Base-by-base conservation (phyloP, 306 rosid genomes). In the Quercus gilva region DNA sequence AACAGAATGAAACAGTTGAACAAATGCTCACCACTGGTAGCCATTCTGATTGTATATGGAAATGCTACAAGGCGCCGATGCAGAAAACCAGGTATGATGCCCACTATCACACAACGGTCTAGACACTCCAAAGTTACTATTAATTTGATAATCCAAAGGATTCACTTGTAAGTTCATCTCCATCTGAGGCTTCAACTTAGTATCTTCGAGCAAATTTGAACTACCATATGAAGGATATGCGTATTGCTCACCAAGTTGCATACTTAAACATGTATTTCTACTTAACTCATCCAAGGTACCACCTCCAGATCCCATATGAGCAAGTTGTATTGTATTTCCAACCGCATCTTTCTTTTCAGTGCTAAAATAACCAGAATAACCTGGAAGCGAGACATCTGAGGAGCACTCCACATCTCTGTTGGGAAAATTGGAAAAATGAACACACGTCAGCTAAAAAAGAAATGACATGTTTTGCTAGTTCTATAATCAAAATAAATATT, bases 361-460 rank as follows among this genome's bases (percentile, higher is more conserved):
- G 75, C 85, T 81, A 49, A 83, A 69, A 81, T 89, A 89, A 78
- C 85, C 71, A 51, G 87, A 83, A 72, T 85, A 92, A 71, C 78
- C 86, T 20, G 92, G 88, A 76, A 86, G 78, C 1, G 87, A 82
- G 52, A 82, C 84, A 58, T 84, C 89, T 37, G 82, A 74, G 75
- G 93, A 79, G 82, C 91, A 87, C 69, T 87, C 93, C n/a, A 56
- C 85, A n/a, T 80, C 93, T 74, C 89, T 87, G 57, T 74, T 78
- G 71, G 77, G 71, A 82, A 78, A 77, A 59, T 81, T 77, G 80
- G 86, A 33, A 67, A 55, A 74, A 64, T 53, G 45, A 33, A 83
- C 68, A 67, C 31, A 17, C 55, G 72, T 57, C 51, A 76, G 59
- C 29, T 25, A 80, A 80, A 74, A 71, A 23, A 58, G 67, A 35